Evolutionary conservation across 208 protist genomes (phyloP).

Genomic region (Trypanosoma cruzi): DNA sequence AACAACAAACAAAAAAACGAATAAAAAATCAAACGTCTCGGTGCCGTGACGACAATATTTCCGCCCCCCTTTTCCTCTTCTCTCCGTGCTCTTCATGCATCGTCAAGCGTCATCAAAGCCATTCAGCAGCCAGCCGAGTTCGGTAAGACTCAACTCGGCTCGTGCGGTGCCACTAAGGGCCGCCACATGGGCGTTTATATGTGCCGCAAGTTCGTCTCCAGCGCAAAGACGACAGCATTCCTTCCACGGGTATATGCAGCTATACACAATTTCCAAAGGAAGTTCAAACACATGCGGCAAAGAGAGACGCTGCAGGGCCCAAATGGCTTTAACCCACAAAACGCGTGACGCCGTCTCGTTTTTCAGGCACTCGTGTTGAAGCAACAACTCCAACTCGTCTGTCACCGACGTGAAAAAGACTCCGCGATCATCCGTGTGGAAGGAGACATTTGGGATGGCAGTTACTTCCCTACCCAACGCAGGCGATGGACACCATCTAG

Average conservation of each 20-base stretch:
- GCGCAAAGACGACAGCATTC: background rate
- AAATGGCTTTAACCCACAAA: conserved; percentile 30
- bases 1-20: background rate
- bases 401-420: conserved; percentile 76
- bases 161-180: background rate
- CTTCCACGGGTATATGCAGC: conserved; percentile 7
- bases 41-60: too few relatives aligned
- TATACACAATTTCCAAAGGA: conserved; percentile 48
- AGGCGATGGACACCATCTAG: background rate
- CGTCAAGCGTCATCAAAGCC: conserved; percentile 22
- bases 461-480: background rate
- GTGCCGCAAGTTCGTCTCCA: background rate
- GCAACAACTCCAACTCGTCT: conserved; percentile 51
- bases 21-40: too few relatives aligned
- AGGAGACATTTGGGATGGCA: conserved; percentile 54
- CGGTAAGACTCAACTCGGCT: conserved; percentile 21
- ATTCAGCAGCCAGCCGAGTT: conserved; percentile 27
- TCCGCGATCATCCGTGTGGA: conserved; percentile 88
- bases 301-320: conserved; percentile 51
- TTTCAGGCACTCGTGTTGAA: conserved; percentile 38
- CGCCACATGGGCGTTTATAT: background rate
- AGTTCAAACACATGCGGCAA: conserved; percentile 60
- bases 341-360: background rate
- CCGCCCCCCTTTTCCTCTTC: too few relatives aligned
- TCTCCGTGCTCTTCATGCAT: background rate